Base-by-base conservation (phyloP, 1,284 basidiomycete species). In the Sanghuangporus weigelae region DNA sequence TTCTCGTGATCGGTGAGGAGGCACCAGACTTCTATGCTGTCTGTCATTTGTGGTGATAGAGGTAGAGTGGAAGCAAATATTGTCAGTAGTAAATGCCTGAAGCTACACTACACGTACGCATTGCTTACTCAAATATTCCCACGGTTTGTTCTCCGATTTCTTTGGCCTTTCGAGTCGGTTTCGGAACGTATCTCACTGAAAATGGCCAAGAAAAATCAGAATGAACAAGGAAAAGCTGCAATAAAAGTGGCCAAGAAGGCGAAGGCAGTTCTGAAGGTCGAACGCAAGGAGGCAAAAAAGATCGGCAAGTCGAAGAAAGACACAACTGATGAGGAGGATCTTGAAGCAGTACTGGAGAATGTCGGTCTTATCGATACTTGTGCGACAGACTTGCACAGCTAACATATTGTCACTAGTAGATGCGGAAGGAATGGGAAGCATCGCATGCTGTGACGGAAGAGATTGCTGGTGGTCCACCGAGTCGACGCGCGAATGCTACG, bases 261-360 rank as follows among this genome's bases (percentile, higher is more conserved):
- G 1, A 92, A 89, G 68, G 81, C 82, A 0, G 80, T 78, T 0
- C 81, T 87, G 71, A 94, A 94, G 71, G 78, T 81, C 4, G 86
- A 88, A 61, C 82, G 83, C 56, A 90, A 88, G 68, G 87, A 87
- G 71, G 84, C 84, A 68, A 92, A 89, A 70, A 89, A 86, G 66
- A 74, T 68, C 19, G 70, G 69, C 40, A 83, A 83, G 65, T 76
- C 77, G 16, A 79, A 78, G 62, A 76, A 78, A 35, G 81, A 81
- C 31, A 76, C 74, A 36, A 84, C 83, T 38, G 85, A 89, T 65
- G 89, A 92, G 66, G 81, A 91, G 67, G 90, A 95, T 76, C 79
- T 95, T 7, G 91, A 95, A 69, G 82, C 80, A 4, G 92, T 94
- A 66, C 81, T 95, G 31, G 90, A 91, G 71, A 83, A 84, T 81